Conservation (phyloP, 331 rosid species). For the Pyrus hybrid region DNA sequence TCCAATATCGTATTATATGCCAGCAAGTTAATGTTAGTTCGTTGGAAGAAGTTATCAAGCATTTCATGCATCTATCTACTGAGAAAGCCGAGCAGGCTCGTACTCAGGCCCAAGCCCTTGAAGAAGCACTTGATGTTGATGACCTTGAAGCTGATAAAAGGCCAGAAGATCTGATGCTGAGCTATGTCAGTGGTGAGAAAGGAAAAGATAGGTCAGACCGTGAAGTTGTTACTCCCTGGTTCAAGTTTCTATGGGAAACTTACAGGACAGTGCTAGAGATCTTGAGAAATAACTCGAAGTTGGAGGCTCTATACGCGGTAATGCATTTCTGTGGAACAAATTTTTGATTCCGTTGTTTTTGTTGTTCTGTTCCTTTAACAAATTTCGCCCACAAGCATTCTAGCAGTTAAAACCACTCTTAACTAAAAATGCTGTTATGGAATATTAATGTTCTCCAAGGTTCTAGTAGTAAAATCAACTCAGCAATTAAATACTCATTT, state of each 20-base stretch:
- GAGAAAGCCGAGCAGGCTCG: constrained; percentile 99
- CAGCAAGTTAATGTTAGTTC: constrained; percentile 92
- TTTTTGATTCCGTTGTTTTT: background rate
- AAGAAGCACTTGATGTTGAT: constrained; percentile 92
- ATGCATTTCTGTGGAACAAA: constrained; percentile 18
- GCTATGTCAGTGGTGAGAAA: constrained; percentile 95
- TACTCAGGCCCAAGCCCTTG: constrained; percentile 80
- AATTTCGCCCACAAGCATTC: background rate
- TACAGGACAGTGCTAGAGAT: constrained; percentile 94
- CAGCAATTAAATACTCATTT: background rate
- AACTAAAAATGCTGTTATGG: background rate
- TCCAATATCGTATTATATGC: constrained; percentile 83
- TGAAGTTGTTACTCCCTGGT: constrained; percentile 97
- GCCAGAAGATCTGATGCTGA: constrained; percentile 93
- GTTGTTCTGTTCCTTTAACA: background rate
- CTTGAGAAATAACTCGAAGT: constrained; percentile 77
- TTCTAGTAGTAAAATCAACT: background rate
- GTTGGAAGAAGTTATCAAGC: constrained; percentile 90
- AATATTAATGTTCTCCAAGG: background rate
- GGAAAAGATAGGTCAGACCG: constrained; percentile 94
- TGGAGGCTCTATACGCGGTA: constrained; percentile 95
- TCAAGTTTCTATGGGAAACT: constrained; percentile 96
- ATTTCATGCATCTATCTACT: constrained; percentile 85
- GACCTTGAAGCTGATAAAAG: constrained; percentile 95
- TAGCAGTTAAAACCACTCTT: background rate